Evolutionary conservation across 2,329 filamentous ascomycete species (phyloP).

Genomic region (Elsinoe australis): DNA sequence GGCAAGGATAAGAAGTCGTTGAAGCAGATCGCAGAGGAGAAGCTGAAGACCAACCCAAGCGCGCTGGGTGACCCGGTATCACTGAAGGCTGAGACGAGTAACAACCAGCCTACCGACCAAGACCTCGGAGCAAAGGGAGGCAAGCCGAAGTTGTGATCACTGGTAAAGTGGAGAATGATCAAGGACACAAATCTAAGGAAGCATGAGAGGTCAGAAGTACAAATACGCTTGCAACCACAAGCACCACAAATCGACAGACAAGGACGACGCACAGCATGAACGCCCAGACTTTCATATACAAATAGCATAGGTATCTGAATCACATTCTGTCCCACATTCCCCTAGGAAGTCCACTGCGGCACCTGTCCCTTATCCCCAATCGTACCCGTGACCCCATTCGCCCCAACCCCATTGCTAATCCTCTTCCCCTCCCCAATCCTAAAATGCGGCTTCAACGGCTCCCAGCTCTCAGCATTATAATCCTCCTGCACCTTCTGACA

Average conservation of each 20-base stretch:
- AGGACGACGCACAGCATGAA: not conserved
- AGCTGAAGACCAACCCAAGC: slow-evolving; percentile 25
- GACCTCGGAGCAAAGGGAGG: slow-evolving; percentile 28
- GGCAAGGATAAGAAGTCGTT: slow-evolving; percentile 20
- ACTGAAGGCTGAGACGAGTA: slow-evolving; percentile 26
- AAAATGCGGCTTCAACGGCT: slow-evolving; percentile 42
- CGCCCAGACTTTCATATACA: not conserved
- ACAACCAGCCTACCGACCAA: slow-evolving; percentile 28
- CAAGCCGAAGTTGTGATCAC: slow-evolving; percentile 28
- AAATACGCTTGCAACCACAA: no score
- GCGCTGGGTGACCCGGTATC: slow-evolving; percentile 27
- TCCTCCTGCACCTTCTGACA: slow-evolving; percentile 63
- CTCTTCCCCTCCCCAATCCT: slow-evolving; percentile 24
- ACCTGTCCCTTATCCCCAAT: slow-evolving; percentile 26
- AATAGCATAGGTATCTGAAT: not conserved
- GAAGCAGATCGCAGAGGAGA: slow-evolving; percentile 26
- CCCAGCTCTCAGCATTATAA: slow-evolving; percentile 80
- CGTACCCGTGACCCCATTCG: slow-evolving; percentile 20
- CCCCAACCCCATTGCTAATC: slow-evolving; percentile 22
- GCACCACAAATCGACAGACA: no score
- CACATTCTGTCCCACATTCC: not conserved
- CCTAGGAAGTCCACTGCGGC: slow-evolving; percentile 25
- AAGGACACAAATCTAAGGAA: not conserved
- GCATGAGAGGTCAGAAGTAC: no score
- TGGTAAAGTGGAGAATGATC: not conserved